phyloP scores from a whole-genome alignment of 768 basidiomycete genomes.

The Leucocoprinus birnbaumii region DNA sequence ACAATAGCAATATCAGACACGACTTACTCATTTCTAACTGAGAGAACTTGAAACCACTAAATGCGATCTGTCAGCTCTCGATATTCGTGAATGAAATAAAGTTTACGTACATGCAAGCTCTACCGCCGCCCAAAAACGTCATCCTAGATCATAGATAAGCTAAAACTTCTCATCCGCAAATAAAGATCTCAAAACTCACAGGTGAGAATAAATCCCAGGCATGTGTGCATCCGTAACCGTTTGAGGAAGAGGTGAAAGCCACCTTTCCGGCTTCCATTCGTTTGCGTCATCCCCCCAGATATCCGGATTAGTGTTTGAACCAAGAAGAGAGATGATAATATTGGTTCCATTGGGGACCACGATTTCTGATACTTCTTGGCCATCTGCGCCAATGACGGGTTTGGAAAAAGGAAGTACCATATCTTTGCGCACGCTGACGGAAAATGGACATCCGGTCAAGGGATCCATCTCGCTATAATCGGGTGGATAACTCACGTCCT shows the following conservation, averaged over 20 bases:
- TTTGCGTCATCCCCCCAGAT: constrained; percentile 46
- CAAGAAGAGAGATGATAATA: constrained; percentile 26
- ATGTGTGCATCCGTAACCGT: constrained; percentile 29
- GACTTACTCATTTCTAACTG: neutral
- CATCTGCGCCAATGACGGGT: constrained; percentile 22
- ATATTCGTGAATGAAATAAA: too few relatives aligned
- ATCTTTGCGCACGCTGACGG: constrained; percentile 19
- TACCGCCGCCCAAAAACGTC: constrained; percentile 42
- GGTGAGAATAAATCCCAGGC: constrained; percentile 41
- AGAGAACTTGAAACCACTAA: neutral
- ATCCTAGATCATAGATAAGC: constrained; percentile 23
- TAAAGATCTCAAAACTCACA: constrained; percentile 21
- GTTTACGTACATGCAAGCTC: constrained; percentile 15
- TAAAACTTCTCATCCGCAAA: neutral
- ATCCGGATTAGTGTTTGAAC: constrained; percentile 33
- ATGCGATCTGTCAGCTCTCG: too few relatives aligned
- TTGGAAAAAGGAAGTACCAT: constrained; percentile 20
- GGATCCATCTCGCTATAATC: neutral
- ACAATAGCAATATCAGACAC: too few relatives aligned
- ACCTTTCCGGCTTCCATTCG: constrained; percentile 49
- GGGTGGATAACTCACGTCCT: constrained; percentile 16
- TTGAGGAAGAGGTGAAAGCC: constrained; percentile 30
- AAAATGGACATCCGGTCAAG: neutral
- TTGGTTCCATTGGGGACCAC: constrained; percentile 34
- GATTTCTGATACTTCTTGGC: constrained; percentile 26